Evolutionary conservation across 441 rosid species (phyloP).

Genomic region (Rhodomyrtus psidioides): DNA sequence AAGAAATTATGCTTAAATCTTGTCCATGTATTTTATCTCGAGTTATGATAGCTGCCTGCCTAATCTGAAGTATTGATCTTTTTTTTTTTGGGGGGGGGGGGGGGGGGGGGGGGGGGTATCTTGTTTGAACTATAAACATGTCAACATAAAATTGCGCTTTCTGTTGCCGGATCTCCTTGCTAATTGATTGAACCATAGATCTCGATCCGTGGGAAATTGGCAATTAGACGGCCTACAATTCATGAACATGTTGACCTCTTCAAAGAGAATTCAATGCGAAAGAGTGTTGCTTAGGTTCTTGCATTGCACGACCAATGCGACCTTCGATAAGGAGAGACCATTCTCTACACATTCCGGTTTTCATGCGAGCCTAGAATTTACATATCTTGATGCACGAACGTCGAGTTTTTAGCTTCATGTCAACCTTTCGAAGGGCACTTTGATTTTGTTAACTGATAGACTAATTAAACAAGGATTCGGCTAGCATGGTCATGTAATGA

Average conservation of each 20-base stretch:
- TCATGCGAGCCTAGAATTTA: not conserved
- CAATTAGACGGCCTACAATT: not conserved
- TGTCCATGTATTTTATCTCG: not conserved
- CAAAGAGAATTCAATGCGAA: not conserved
- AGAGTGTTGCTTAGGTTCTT: not conserved
- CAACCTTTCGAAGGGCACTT: not conserved
- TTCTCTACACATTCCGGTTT: not conserved
- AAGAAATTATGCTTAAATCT: not conserved
- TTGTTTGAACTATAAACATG: not conserved
- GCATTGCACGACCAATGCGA: not conserved
- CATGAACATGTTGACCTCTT: not conserved
- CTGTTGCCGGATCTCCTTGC: not conserved
- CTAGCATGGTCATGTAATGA: no score
- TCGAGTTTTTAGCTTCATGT: not conserved
- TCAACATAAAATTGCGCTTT: not conserved
- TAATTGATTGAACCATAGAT: not conserved
- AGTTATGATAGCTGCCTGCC: not conserved
- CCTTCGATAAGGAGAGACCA: not conserved
- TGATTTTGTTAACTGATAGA: not conserved
- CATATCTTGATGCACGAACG: not conserved
- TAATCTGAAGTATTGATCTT: not conserved
- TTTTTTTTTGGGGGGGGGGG: no score
- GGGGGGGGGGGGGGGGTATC: no score
- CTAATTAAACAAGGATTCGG: not conserved
- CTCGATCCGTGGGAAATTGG: not conserved